Base-by-base conservation (phyloP, 495 filamentous ascomycete genomes). In the Penicillium goetzii region DNA sequence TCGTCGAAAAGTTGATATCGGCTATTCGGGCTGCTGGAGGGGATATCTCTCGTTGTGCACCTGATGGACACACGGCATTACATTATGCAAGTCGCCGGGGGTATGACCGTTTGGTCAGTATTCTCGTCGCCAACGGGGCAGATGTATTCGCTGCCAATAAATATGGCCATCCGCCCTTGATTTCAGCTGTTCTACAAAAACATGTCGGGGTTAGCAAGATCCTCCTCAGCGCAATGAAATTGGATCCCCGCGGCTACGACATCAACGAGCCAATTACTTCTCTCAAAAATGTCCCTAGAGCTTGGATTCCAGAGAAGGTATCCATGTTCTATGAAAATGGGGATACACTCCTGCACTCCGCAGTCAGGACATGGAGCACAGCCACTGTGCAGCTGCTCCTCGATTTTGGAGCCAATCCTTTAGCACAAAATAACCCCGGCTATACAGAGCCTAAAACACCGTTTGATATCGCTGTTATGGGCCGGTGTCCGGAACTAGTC, bases 41-140 rank as follows among this genome's bases (percentile, higher is more conserved):
- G 5, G 40, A 43, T 43, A 43, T 43, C 17, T 43, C 40, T 19
- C n/a, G 19, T 43, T 43, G 40, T 19, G 0, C 17, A 6, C 17
- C 40, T 43, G 40, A 43, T 43, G 40, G 40, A 8, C 40, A 43
- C 17, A 43, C 40, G 7, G 40, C 40, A 19, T 43, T 43, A 9
- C 40, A 43, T 43, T 19, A 43, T 43, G 40, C 40, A 43, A 43
- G 40, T 43, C 40, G 40, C 40, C 40, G 40, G 17, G 40, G 40
- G 1, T 19, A 43, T 5, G 40, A 43, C 3, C 17, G 40, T 43
- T 43, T 43, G 19, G 40, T 43, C 19, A 17, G 40, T 43, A 19
- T 43, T 8, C 40, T 43, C 6, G 17, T 43, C 40, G 17, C 40
- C 17, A 43, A 43, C 7, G 40, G 40, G 40, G 40, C 40, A 19